Percentiles rank a stretch among this genome's conserved stretches.
Evolutionary conservation across 2,329 filamentous ascomycete species (phyloP).

Genomic region (Colletotrichum sp.): DNA sequence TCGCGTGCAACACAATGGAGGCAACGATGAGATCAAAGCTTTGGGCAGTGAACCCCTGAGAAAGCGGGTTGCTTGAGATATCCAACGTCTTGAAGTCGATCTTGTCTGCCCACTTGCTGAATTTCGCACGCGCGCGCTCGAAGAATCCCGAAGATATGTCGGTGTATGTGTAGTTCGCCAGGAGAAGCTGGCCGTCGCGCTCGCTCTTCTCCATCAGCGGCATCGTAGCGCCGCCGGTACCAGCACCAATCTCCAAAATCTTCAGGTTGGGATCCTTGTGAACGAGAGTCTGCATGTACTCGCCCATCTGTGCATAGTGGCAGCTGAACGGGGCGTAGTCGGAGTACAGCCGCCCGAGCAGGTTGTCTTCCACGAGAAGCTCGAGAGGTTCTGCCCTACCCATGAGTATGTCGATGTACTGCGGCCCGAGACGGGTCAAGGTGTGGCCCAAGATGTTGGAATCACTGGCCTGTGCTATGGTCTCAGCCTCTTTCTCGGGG

Average conservation of each 20-base stretch:
- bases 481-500: too few relatives aligned
- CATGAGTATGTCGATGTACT: background rate
- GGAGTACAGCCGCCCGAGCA: background rate
- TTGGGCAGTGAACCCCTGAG: slow-evolving; percentile 31
- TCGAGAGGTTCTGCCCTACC: background rate
- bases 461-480: too few relatives aligned
- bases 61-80: slow-evolving; percentile 28
- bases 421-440: background rate
- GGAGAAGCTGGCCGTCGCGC: slow-evolving; percentile 33
- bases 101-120: background rate
- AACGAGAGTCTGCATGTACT: background rate
- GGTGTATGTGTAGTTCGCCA: slow-evolving; percentile 30
- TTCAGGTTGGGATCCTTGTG: background rate
- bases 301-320: background rate
- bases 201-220: slow-evolving; percentile 38
- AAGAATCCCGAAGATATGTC: slow-evolving; percentile 33
- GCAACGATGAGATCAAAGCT: slow-evolving; percentile 33
- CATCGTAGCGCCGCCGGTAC: too few relatives aligned
- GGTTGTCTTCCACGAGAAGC: background rate
- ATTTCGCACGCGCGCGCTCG: background rate
- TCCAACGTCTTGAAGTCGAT: slow-evolving; percentile 32
- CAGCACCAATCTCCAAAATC: background rate
- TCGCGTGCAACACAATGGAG: slow-evolving; percentile 31
- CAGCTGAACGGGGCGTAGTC: background rate
- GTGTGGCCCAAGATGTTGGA: background rate